A percentile compares a stretch with the other conserved stretches of the same genome.
These are phyloP conservation scores for Leccinum rimulosum DNA, from an alignment of 768 basidiomycete species.

Conservation along the genomic window DNA sequence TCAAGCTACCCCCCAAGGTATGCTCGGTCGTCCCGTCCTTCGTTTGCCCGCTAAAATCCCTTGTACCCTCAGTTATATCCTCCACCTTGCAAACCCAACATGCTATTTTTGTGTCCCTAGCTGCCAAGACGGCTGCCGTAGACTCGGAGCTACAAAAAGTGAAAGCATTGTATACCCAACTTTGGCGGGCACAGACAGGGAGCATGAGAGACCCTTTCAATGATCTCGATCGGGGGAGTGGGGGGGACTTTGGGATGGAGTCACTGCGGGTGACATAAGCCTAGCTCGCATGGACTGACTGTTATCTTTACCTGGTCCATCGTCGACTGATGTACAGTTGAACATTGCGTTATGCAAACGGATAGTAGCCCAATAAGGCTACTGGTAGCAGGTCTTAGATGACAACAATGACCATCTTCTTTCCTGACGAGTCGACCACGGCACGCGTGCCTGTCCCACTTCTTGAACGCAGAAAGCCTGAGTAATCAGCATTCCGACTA, in stretches of 20 bases:
- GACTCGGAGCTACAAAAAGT: constrained; percentile 76
- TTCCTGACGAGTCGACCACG: not conserved
- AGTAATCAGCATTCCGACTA: no score
- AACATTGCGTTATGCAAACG: not conserved
- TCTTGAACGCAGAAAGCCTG: no score
- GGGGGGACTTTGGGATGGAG: constrained; percentile 45
- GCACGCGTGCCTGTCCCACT: no score
- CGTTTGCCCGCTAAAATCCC: not conserved
- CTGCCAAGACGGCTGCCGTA: constrained; percentile 69
- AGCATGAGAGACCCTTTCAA: constrained; percentile 84
- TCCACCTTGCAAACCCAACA: constrained; percentile 81
- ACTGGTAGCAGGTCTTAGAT: not conserved
- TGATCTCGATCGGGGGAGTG: constrained; percentile 39
- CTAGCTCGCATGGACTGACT: not conserved
- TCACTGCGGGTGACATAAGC: constrained; percentile 23
- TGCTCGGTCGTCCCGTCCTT: constrained; percentile 1
- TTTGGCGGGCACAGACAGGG: constrained; percentile 78
- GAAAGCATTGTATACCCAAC: constrained; percentile 69
- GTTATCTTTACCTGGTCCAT: not conserved
- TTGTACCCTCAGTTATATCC: constrained; percentile 51
- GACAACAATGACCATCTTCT: not conserved
- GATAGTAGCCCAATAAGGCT: not conserved
- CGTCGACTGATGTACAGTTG: not conserved
- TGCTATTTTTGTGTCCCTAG: constrained; percentile 70
- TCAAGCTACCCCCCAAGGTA: constrained; percentile 76